Conservation (phyloP, 352 stramenopile species). For the Peronosclerospora sorghi region DNA sequence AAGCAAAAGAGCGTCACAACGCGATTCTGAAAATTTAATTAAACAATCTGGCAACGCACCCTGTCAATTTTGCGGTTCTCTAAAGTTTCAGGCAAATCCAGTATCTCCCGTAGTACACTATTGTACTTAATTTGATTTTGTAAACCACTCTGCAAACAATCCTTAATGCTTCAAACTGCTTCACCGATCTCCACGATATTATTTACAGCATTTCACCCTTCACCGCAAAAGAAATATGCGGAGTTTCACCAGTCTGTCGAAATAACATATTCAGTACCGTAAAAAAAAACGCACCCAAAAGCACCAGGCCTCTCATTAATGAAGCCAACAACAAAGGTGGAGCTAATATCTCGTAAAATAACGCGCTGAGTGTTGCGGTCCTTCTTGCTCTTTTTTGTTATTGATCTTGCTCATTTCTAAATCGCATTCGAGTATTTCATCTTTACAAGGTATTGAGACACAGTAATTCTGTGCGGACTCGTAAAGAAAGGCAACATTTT, state of each 20-base stretch:
- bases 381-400: slow-evolving; percentile 87
- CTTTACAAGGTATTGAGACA: too few relatives aligned
- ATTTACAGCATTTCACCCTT: slow-evolving; percentile 70
- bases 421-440: slow-evolving; percentile 60
- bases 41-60: slow-evolving; percentile 20
- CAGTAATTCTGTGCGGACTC: too few relatives aligned
- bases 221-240: too few relatives aligned
- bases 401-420: slow-evolving; percentile 77
- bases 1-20: too few relatives aligned
- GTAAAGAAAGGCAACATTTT: slow-evolving; percentile 81
- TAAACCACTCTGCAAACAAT: slow-evolving; percentile 52
- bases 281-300: too few relatives aligned
- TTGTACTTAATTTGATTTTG: slow-evolving; percentile 86
- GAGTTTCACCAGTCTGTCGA: too few relatives aligned
- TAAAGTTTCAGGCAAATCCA: slow-evolving; percentile 70
- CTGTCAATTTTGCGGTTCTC: slow-evolving; percentile 63
- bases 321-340: slow-evolving; percentile 48
- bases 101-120: slow-evolving; percentile 56
- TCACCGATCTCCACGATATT: too few relatives aligned
- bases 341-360: slow-evolving; percentile 78
- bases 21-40: not conserved
- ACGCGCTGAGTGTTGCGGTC: too few relatives aligned
- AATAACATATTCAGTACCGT: too few relatives aligned
- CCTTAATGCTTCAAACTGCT: slow-evolving; percentile 81
- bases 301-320: too few relatives aligned